Conservation (phyloP, 176 grass and related monocot genomes). For the Aegilops longissima region DNA sequence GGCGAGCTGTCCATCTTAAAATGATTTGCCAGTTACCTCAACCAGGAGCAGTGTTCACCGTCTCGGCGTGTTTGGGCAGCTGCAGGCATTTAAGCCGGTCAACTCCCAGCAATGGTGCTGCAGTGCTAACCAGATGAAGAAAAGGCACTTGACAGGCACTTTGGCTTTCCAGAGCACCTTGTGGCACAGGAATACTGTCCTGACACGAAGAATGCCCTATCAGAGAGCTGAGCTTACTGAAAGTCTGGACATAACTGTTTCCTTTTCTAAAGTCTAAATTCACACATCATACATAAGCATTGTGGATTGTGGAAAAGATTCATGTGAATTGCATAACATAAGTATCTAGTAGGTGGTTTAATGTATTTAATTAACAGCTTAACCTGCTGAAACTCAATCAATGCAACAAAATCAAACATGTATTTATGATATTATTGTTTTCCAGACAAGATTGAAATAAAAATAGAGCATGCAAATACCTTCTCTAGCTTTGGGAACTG, state of each 20-base stretch:
- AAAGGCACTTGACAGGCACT: neutral
- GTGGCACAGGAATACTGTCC: neutral
- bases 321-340: neutral
- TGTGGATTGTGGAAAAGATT: neutral
- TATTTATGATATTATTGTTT: neutral
- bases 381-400: neutral
- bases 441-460: neutral
- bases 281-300: neutral
- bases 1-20: neutral
- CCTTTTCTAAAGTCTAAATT: neutral
- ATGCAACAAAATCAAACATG: neutral
- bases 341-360: neutral
- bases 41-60: neutral
- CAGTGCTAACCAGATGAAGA: neutral
- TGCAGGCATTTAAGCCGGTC: neutral
- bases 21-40: neutral
- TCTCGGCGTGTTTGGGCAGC: neutral
- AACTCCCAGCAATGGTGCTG: neutral
- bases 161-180: neutral
- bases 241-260: neutral
- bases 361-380: neutral
- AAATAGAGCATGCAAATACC: conserved; percentile 23
- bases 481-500: conserved; percentile 87
- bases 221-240: neutral
- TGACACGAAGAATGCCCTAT: neutral